phyloP scores from a whole-genome alignment of 257 asterid genomes.

The Scutellaria barbata region DNA sequence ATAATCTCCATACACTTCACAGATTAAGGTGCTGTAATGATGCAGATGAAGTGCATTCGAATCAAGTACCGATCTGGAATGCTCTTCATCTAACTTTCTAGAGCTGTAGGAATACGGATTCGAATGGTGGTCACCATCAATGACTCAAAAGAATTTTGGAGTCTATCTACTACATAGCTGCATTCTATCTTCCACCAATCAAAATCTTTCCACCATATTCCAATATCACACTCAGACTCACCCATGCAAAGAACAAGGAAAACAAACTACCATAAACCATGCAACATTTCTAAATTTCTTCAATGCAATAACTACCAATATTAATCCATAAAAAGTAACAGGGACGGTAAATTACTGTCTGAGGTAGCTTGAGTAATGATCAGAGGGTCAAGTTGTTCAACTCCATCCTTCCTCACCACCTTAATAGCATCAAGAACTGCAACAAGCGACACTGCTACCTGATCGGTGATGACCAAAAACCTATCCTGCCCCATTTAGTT shows the following conservation, averaged over 20 bases:
- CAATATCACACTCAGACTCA: not conserved
- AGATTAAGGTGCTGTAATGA: not conserved
- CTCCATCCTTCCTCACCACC: conserved; percentile 57
- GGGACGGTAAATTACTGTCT: conserved; percentile 48
- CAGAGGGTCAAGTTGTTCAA: conserved; percentile 57
- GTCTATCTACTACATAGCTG: not conserved
- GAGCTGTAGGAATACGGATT: not conserved
- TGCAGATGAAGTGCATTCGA: not conserved
- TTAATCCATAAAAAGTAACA: not conserved
- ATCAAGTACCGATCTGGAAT: not conserved
- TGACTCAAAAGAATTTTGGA: not conserved
- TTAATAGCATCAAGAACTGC: conserved; percentile 59
- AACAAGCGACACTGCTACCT: conserved; percentile 47
- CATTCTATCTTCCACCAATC: not conserved
- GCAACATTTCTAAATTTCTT: conserved; percentile 1
- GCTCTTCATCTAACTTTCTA: not conserved
- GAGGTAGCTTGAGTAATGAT: conserved; percentile 73
- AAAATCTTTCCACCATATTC: not conserved
- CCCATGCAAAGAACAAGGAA: conserved; percentile 13
- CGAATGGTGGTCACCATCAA: not conserved
- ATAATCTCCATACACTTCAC: conserved; percentile 1
- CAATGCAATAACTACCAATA: not conserved
- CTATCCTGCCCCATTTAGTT: conserved; percentile 50
- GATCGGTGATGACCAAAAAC: conserved; percentile 69
- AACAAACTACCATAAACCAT: not conserved